Percentiles rank a stretch among this genome's conserved stretches.
These are phyloP conservation scores for Reticulascus tulasneorum DNA, from an alignment of 2,329 filamentous ascomycete species.

Conservation along the genomic window DNA sequence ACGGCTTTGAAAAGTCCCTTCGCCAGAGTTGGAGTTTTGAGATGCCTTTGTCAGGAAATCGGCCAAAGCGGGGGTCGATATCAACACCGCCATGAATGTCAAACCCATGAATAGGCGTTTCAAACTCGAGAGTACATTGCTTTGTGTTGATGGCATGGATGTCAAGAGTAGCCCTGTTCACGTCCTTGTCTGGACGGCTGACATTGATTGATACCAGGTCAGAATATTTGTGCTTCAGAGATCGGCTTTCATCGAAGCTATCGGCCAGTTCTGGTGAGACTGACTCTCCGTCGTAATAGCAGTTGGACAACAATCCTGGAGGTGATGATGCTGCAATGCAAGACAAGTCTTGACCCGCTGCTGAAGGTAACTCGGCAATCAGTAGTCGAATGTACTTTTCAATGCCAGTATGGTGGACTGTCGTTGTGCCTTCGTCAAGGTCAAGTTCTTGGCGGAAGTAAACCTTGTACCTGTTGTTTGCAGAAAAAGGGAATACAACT, in stretches of 20 bases:
- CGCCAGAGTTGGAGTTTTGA: constrained; percentile 75
- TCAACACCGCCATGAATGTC: constrained; percentile 55
- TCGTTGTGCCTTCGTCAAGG: constrained; percentile 61
- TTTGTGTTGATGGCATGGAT: constrained; percentile 73
- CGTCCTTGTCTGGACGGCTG: constrained; percentile 26
- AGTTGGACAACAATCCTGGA: constrained; percentile 52
- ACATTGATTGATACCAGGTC: constrained; percentile 66
- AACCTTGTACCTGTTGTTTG: constrained; percentile 74
- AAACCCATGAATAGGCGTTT: constrained; percentile 62
- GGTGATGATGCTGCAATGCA: constrained; percentile 47
- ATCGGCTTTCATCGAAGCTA: constrained; percentile 28
- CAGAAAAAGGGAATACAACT: constrained; percentile 81
- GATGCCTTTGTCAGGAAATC: constrained; percentile 59
- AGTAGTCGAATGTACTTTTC: constrained; percentile 64
- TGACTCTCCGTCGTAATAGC: constrained; percentile 62
- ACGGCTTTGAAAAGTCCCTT: constrained; percentile 70
- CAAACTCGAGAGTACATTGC: constrained; percentile 70
- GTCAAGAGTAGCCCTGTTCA: constrained; percentile 56
- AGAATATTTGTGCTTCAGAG: constrained; percentile 37
- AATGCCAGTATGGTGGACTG: constrained; percentile 65
- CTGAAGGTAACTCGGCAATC: constrained; percentile 66
- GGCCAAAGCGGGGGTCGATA: constrained; percentile 62
- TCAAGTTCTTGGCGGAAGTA: constrained; percentile 82
- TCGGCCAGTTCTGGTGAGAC: constrained; percentile 61
- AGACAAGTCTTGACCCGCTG: constrained; percentile 55